Conservation (phyloP, 2,329 filamentous ascomycete genomes). For the Leptographium procerum region DNA sequence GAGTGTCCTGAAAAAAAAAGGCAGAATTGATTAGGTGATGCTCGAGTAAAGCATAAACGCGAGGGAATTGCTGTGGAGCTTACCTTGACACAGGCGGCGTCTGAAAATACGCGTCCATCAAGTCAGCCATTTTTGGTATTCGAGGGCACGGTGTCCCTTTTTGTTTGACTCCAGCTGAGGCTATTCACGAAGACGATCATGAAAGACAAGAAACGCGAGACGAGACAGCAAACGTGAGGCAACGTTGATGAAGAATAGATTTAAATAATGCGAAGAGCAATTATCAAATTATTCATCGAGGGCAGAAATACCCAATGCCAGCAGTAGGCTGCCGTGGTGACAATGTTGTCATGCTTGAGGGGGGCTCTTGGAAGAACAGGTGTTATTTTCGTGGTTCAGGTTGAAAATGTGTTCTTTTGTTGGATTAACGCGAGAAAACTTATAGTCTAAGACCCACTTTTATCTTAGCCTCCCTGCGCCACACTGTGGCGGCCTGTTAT, state of each 20-base stretch:
- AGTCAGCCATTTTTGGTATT: constrained; percentile 24
- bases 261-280: background rate
- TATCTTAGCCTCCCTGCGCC: background rate
- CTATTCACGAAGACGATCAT: background rate
- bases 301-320: constrained; percentile 9
- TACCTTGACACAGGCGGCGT: constrained; percentile 31
- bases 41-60: background rate
- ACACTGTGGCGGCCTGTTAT: background rate
- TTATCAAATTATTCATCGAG: constrained; percentile 9
- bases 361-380: background rate
- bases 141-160: background rate
- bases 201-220: background rate
- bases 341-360: constrained; percentile 12
- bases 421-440: background rate
- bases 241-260: background rate
- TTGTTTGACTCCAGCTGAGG: background rate
- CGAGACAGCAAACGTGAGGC: background rate
- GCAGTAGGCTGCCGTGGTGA: constrained; percentile 14
- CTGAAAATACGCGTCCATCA: constrained; percentile 28
- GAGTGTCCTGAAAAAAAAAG: constrained; percentile 43
- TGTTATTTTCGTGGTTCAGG: background rate
- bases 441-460: background rate
- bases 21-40: background rate
- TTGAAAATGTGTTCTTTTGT: background rate
- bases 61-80: constrained; percentile 8